Percentiles rank a stretch among this genome's conserved stretches.
These are phyloP conservation scores for Nannizziopsis barbatae DNA, from an alignment of 2,329 filamentous ascomycete species.

Conservation along the genomic window DNA sequence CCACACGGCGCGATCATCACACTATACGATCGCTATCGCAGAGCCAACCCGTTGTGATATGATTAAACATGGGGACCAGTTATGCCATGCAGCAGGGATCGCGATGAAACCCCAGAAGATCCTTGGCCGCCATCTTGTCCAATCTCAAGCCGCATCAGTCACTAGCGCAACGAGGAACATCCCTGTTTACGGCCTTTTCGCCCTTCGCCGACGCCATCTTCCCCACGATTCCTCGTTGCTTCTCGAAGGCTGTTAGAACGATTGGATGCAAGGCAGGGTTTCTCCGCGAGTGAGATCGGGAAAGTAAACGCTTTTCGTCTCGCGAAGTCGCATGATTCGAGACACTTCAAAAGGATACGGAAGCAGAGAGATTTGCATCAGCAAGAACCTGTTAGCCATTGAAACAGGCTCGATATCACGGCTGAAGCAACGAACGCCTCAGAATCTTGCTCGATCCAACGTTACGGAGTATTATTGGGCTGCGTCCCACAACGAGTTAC, in stretches of 20 bases:
- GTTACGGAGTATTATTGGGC: too few species aligned
- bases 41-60: neutral
- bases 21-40: neutral
- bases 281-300: neutral
- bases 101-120: conserved; percentile 4
- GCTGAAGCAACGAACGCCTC: too few species aligned
- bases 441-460: too few species aligned
- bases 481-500: neutral
- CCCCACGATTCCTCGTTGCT: conserved; percentile 8
- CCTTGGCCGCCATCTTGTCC: conserved; percentile 2
- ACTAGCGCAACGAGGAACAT: conserved; percentile 6
- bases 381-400: neutral
- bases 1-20: neutral
- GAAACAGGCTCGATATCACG: neutral
- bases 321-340: too few species aligned
- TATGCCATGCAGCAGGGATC: conserved; percentile 4
- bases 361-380: neutral
- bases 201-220: conserved; percentile 1
- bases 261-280: neutral
- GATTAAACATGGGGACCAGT: conserved; percentile 4
- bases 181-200: neutral
- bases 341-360: neutral
- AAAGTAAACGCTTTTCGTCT: neutral
- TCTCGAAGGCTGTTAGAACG: conserved; percentile 6
- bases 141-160: conserved; percentile 1